Evolutionary conservation across 2,329 filamentous ascomycete species (phyloP).

Genomic region (Hymenoscyphus fraxineus): DNA sequence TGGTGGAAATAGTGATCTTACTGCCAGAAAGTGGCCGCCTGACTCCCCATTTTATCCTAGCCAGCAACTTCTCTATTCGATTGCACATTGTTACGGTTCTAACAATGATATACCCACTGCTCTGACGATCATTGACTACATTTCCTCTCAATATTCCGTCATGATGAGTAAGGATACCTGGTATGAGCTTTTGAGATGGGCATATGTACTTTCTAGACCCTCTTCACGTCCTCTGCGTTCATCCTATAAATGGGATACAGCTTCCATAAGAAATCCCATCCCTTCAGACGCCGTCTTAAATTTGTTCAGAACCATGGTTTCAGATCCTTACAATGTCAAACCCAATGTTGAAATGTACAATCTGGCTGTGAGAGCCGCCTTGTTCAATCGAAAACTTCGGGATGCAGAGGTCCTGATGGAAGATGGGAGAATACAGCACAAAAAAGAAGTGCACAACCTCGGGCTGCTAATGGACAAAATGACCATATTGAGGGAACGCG

Average conservation of each 20-base stretch:
- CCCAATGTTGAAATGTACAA: constrained; percentile 31
- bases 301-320: constrained; percentile 31
- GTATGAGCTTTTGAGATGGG: constrained; percentile 64
- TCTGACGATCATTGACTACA: constrained; percentile 55
- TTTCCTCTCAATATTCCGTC: constrained; percentile 58
- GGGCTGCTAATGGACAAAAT: not conserved
- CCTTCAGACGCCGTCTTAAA: constrained; percentile 22
- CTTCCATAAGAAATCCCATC: constrained; percentile 11
- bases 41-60: constrained; percentile 58
- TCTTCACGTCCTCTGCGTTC: not conserved
- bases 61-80: constrained; percentile 53
- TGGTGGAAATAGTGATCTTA: constrained; percentile 25
- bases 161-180: constrained; percentile 56
- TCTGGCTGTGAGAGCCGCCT: not conserved
- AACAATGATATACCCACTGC: constrained; percentile 60
- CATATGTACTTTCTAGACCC: constrained; percentile 51
- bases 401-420: not conserved
- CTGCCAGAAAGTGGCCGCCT: constrained; percentile 37
- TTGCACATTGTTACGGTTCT: constrained; percentile 66
- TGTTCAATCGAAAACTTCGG: not conserved
- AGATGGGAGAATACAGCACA: not conserved
- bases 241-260: constrained; percentile 3
- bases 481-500: not conserved
- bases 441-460: not conserved
- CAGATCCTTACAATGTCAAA: constrained; percentile 30